phyloP scores from a whole-genome alignment of 2,329 filamentous ascomycete species.

The Cadophora sp. region DNA sequence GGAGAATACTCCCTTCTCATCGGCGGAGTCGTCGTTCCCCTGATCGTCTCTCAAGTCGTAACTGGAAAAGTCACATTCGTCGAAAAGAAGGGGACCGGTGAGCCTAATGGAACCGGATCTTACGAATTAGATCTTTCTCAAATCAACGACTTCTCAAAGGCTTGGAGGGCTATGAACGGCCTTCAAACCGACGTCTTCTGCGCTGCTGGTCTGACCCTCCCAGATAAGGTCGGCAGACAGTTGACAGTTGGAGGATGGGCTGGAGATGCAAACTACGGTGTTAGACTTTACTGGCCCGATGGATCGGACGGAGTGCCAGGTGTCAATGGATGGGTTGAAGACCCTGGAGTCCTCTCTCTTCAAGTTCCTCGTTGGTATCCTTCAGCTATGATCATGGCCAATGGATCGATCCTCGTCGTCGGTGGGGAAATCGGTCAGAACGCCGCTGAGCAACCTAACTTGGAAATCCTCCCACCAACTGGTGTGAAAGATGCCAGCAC shows the following conservation, averaged over 20 bases:
- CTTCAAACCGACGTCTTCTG: constrained; percentile 73
- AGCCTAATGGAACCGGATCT: constrained; percentile 66
- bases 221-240: constrained; percentile 69
- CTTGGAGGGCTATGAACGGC: constrained; percentile 65
- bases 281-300: constrained; percentile 68
- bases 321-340: constrained; percentile 70
- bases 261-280: constrained; percentile 64
- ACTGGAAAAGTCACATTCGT: constrained; percentile 68
- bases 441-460: constrained; percentile 63
- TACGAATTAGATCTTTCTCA: constrained; percentile 68
- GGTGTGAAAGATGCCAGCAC: constrained; percentile 48
- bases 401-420: constrained; percentile 69
- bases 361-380: constrained; percentile 71
- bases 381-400: constrained; percentile 67
- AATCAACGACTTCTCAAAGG: constrained; percentile 58
- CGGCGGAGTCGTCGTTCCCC: constrained; percentile 60
- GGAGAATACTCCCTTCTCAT: constrained; percentile 67
- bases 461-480: constrained; percentile 64
- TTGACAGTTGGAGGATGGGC: constrained; percentile 73
- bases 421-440: constrained; percentile 70
- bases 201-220: constrained; percentile 66
- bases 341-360: constrained; percentile 60
- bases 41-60: constrained; percentile 50
- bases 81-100: constrained; percentile 63
- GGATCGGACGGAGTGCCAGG: constrained; percentile 62